Evolutionary conservation across 2,329 filamentous ascomycete genomes (phyloP), one percentile per base, ranked within the genome.

Genomic region (Zymoseptoria ardabiliae): DNA sequence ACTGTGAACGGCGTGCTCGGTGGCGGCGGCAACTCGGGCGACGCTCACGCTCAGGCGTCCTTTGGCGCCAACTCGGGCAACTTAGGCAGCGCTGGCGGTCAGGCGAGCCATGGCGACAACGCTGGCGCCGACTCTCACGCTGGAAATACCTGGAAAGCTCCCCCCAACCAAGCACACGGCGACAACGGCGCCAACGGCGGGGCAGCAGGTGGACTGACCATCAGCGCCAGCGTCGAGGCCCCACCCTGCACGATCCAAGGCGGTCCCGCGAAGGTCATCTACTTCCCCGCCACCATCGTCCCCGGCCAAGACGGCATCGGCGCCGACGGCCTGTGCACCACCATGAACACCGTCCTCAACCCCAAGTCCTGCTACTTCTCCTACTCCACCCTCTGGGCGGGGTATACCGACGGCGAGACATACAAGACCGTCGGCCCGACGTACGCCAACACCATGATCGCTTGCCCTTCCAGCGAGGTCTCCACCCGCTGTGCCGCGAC

Each of bases 251-350:
- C 68, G 3, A 59, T 69, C 9, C 58, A 58, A 50, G 66, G 68
- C 17, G 68, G 68, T 8, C 68, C 66, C 9, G 61, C 68, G 3
- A 54, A 62, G 17, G 61, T 69, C 10, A 57, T 66, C 21, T 69
- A 68, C 58, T 69, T 66, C 52, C 68, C 68, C 10, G 57, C 60
- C 10, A 20, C n/a, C 11, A 58, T 52, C 13, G 56, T 35, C 19
- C 48, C 55, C n/a, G 51, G 57, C 53, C 17, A 20, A 22, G n/a
- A 21, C 54, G 21, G 53, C 41, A 11, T 48, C 23, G 11, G 45
- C 52, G 21, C 53, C 25, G 45, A 20, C 25, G 28, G 48, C 23
- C 28, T 53, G 20, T 20, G 22, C 19, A 57, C 55, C 10, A 56
- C 59, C 19, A 51, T 56, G 59, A 53, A 30, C 20, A 55, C 54